Base-by-base conservation (phyloP, 2,329 filamentous ascomycete species). In the Epicoccum nigrum region DNA sequence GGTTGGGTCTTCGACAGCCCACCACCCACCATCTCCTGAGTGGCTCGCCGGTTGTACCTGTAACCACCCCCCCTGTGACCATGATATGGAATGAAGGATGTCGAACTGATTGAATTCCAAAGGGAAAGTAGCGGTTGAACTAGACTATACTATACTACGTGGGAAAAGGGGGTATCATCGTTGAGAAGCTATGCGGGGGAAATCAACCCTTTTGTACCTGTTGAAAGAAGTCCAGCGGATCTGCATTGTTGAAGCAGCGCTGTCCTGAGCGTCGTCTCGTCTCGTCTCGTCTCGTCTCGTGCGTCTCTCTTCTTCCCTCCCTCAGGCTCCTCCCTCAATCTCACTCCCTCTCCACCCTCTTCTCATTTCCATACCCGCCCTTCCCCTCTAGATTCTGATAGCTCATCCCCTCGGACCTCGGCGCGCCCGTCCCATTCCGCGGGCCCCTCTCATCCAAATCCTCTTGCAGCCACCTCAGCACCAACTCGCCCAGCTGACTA, bases 401-500 rank as follows among this genome's bases (percentile, higher is more conserved):
- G 7, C 85, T 85, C 78, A 83, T 83, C 3, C 87, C 87, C 74
- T 90, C 85, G 0, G 44, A 48, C 3, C 51, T 28, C 13, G 44
- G 44, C 8, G 75, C 81, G 51, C 79, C 74, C 49, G 77, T 77
- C 32, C 78, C 76, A 60, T 84, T 89, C 39, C 93, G 80, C 3
- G 92, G 92, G 0, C 93, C 93, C 59, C 93, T 80, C 60, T 89
- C 86, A 62, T 81, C 78, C 56, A 97, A 74, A 75, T 97, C 93
- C 55, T 89, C 83, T 69, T 85, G 85, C 72, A 99, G 78, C 94
- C 94, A 99, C 46, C 81, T 81, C 61, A 99, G 77, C 23, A 97
- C 94, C 57, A 99, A 75, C 76, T 96, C 89, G 8, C 93, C 92
- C 7, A 97, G 80, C 48, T 85, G 84, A 65, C 89, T 94, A 73